Evolutionary conservation across 1,284 basidiomycete genomes (phyloP).

Genomic region (Pholiota adiposa): DNA sequence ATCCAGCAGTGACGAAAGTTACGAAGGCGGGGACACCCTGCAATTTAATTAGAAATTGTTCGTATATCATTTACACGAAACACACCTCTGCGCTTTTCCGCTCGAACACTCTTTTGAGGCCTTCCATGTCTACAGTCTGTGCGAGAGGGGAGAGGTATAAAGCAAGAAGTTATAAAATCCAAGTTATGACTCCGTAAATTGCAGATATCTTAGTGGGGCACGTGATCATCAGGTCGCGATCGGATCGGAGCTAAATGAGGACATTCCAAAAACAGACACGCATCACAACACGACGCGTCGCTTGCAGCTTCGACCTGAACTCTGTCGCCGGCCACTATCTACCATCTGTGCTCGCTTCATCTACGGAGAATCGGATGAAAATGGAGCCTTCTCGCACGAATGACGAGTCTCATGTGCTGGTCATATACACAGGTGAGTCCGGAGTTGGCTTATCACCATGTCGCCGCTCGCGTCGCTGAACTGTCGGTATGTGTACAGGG

Average conservation of each 20-base stretch:
- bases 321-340: not conserved
- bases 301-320: not conserved
- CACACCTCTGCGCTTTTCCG: slow-evolving; percentile 69
- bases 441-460: not conserved
- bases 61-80: not conserved
- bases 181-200: slow-evolving; percentile 1
- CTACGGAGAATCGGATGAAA: slow-evolving; percentile 29
- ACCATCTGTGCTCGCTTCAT: not conserved
- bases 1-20: slow-evolving; percentile 93
- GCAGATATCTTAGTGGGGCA: slow-evolving; percentile 9
- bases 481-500: slow-evolving; percentile 42
- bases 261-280: not conserved
- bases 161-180: not conserved
- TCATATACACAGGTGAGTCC: slow-evolving; percentile 65
- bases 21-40: slow-evolving; percentile 79
- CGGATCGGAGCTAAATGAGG: slow-evolving; percentile 7
- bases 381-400: slow-evolving; percentile 54
- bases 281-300: not conserved
- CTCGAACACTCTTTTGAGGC: slow-evolving; percentile 76
- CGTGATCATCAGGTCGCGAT: not conserved
- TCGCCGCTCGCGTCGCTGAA: too few relatives aligned
- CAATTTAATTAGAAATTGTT: not conserved
- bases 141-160: not conserved
- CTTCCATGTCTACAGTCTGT: slow-evolving; percentile 59
- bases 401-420: slow-evolving; percentile 79